A percentile compares a stretch with the other conserved stretches of the same genome.
These are phyloP conservation scores for Cladosporium oxysporum DNA, from an alignment of 2,329 filamentous ascomycete genomes.

Conservation along the genomic window DNA sequence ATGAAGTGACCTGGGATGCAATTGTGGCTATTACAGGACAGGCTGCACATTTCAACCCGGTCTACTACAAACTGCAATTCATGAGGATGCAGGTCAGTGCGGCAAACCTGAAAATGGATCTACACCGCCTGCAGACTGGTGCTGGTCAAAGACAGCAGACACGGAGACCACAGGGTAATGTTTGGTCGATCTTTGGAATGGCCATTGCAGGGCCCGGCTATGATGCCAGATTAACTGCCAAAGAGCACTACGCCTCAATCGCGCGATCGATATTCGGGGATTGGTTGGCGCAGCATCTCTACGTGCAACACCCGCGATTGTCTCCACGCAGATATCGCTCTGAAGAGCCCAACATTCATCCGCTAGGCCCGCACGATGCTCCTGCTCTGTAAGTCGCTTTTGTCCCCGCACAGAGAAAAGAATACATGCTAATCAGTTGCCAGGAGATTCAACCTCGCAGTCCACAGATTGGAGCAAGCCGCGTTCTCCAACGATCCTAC, in stretches of 20 bases:
- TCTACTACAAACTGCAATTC: not conserved
- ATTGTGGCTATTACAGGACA: not conserved
- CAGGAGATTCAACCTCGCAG: not conserved
- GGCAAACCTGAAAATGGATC: not conserved
- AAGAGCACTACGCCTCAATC: not conserved
- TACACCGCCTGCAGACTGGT: not conserved
- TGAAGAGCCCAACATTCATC: not conserved
- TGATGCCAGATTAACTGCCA: not conserved
- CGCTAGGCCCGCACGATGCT: not conserved
- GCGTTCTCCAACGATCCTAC: not conserved
- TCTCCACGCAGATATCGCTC: not conserved
- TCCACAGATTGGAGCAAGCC: not conserved
- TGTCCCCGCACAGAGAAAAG: not conserved
- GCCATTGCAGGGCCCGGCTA: not conserved
- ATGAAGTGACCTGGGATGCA: not conserved
- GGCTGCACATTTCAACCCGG: too few species aligned
- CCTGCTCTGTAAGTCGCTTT: not conserved
- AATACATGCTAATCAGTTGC: not conserved
- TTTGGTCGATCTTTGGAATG: not conserved
- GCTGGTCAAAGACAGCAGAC: not conserved
- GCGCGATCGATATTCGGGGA: not conserved
- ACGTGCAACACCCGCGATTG: not conserved
- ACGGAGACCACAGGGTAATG: not conserved
- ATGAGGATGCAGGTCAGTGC: not conserved
- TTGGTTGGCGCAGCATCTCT: not conserved